Evolutionary conservation across 164 flowering plant species (phyloP), one percentile per base, ranked within the genome.

Genomic region (Euptelea pleiosperma): DNA sequence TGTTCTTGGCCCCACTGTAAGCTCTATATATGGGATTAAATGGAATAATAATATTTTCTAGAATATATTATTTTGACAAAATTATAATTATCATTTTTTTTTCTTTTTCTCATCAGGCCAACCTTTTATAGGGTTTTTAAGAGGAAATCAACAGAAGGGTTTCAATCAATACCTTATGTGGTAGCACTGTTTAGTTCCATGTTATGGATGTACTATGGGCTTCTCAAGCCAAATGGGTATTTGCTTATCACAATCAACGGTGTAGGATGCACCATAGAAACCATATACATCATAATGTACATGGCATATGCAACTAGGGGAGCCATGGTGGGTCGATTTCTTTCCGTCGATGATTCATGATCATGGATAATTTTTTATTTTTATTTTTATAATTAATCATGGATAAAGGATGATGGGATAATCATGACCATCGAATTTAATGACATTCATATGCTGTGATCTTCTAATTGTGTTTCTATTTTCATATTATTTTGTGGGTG

Each of bases 81-180:
- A 1, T 1, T 39, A 11, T 31, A 6, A 14, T 34, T n/a, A 16
- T 14, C 31, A 0, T 35, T 40, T 57, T 45, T 7, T 30, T 41
- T 28, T 22, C 14, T 60, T 30, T 21, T 1, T 28, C 19, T 34
- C 49, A 30, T 1, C 59, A 90, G 97, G 75, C 87, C 89, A 41
- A 90, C 95, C 1, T 90, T 87, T 57, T 76, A 75, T 28, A 71
- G 77, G 60, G 77, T 90, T 3, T 75, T n/a, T 59, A 81, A 75
- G 77, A 83, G 57, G 63, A 90, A 85, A 78, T 79, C 89, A 25
- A 79, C 97, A 1, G 80, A 83, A 70, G 95, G 80, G 9, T 90
- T 85, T 48, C 89, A 83, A 21, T 72, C 89, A 14, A 58, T 90
- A 31, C 92, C 97, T 8, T 90, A 90, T 42, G 67, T 82, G 11